Evolutionary conservation across 2,329 filamentous ascomycete species (phyloP), one percentile per base, ranked within the genome.

Genomic region (Thermomyces lanuginosus): DNA sequence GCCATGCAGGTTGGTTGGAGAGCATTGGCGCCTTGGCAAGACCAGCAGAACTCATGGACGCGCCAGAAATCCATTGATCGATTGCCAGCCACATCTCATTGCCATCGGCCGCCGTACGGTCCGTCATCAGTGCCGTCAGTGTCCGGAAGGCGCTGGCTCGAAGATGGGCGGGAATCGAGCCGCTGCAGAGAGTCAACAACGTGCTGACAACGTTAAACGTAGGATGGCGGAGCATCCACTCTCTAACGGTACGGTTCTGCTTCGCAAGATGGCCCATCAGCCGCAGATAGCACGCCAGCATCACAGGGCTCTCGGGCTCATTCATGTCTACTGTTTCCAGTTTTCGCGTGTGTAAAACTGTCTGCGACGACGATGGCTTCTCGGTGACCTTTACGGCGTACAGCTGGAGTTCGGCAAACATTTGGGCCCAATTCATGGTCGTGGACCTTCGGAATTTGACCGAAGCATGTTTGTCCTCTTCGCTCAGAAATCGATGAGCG

Each of bases 211-310:
- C 59, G 37, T 72, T 73, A 40, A 80, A 75, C 4, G 63, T 66
- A 12, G 73, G 66, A 31, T 70, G 59, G 21, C 71, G 65, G 12
- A 91, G 58, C 32, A 95, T 63, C 61, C 76, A 92, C 17, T 67
- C 56, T 26, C 86, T 69, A 1, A 82, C 77, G 11, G 63, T 59
- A 32, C 67, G 61, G 43, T 81, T 92, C 45, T 86, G 72, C 12
- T 67, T 64, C 35, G 76, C 75, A 6, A 98, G 61, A 49, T 91
- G 82, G 3, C 81, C 72, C 41, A 92, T 78, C 4, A 98, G 65
- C 16, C 86, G 73, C 27, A 98, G 63, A 48, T 95, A 95, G 40
- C 82, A 86, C 46, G 93, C 83, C 15, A 98, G 64, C 81, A 98
- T 93, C 55, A 92, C 79, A n/a, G 77, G 75, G 21, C 81, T 91